Percentiles rank a stretch among this genome's conserved stretches.
Conservation (phyloP, 2,329 filamentous ascomycete genomes). For the Cordyceps cicadae region DNA sequence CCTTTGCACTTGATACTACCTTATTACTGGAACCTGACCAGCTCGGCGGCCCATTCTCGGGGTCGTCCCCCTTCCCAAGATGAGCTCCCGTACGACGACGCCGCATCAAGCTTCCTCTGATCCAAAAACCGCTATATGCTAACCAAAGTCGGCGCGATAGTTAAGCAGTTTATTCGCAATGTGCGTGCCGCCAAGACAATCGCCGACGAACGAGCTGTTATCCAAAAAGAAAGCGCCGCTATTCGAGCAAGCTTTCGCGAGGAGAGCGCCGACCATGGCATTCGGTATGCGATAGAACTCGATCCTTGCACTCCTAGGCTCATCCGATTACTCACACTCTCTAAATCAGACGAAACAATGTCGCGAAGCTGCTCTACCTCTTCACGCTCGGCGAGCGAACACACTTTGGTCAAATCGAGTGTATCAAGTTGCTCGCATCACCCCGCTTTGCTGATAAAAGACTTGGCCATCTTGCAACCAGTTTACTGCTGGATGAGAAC, state of each 20-base stretch:
- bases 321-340: not conserved
- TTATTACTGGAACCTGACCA: conserved; percentile 9
- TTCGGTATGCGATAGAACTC: conserved; percentile 56
- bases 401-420: conserved; percentile 99
- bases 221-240: conserved; percentile 97
- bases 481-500: conserved; percentile 93
- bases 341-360: conserved; percentile 81
- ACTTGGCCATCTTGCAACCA: conserved; percentile 89
- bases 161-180: conserved; percentile 99
- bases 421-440: conserved; percentile 91
- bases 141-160: conserved; percentile 37
- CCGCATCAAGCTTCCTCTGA: conserved; percentile 12
- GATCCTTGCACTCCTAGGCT: not conserved
- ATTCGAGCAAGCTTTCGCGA: conserved; percentile 97
- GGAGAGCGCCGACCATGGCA: conserved; percentile 84
- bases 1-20: not conserved
- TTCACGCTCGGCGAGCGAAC: conserved; percentile 96
- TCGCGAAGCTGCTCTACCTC: conserved; percentile 94
- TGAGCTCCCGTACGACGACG: conserved; percentile 31
- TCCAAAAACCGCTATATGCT: not conserved
- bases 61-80: conserved; percentile 26
- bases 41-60: conserved; percentile 23
- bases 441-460: conserved; percentile 97
- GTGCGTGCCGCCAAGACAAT: conserved; percentile 98
- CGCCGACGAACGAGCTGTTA: conserved; percentile 94